Evolutionary conservation across 2,329 filamentous ascomycete species (phyloP).

Genomic region (Trichophyton mentagrophytes): DNA sequence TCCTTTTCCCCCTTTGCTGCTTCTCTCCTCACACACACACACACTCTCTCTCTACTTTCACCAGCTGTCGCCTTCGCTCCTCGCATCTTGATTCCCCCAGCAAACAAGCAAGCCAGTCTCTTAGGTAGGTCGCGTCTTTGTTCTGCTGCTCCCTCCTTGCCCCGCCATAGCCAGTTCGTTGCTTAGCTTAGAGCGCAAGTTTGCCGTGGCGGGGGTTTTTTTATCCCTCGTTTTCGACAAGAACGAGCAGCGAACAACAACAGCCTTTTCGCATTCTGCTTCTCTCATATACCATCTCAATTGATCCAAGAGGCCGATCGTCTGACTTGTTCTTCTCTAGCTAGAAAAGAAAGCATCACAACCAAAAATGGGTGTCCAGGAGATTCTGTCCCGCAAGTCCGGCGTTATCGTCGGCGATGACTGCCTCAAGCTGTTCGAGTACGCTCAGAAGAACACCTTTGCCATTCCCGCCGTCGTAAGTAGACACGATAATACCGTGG

Average conservation of each 20-base stretch:
- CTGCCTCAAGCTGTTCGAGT: constrained; percentile 65
- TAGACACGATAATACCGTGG: neutral
- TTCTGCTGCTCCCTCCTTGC: neutral
- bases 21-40: neutral
- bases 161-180: neutral
- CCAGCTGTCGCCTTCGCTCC: neutral
- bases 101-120: neutral
- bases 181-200: neutral
- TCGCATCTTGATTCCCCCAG: neutral
- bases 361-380: constrained; percentile 34
- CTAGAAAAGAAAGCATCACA: neutral
- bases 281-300: neutral
- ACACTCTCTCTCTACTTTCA: neutral
- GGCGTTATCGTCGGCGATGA: constrained; percentile 58
- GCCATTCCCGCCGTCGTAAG: constrained; percentile 70
- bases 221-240: neutral
- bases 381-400: constrained; percentile 49
- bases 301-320: neutral
- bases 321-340: neutral
- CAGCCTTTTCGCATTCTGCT: neutral
- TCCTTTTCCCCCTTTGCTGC: neutral
- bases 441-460: constrained; percentile 75
- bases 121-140: neutral
- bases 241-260: too few relatives aligned
- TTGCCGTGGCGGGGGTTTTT: neutral